A percentile compares a stretch with the other conserved stretches of the same genome.
phyloP scores from a whole-genome alignment of 1,284 basidiomycete genomes.

The Blastosporella zonata region DNA sequence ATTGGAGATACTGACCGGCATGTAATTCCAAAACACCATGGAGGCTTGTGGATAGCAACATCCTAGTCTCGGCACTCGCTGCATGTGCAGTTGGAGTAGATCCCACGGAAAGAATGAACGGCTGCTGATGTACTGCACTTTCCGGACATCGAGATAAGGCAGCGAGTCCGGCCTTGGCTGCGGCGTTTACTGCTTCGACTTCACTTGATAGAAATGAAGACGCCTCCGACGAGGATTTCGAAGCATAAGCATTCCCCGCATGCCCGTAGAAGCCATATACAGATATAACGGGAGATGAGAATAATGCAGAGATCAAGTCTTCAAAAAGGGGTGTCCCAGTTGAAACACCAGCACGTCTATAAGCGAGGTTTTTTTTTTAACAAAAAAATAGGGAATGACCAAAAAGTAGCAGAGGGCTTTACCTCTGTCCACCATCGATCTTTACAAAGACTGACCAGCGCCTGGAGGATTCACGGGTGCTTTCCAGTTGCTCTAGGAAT shows the following conservation, averaged over 20 bases:
- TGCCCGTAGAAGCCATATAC: conserved; percentile 87
- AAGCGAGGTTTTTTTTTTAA: neutral
- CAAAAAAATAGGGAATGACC: neutral
- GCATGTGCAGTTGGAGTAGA: conserved; percentile 86
- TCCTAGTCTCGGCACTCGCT: conserved; percentile 52
- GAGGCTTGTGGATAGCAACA: conserved; percentile 44
- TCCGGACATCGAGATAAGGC: conserved; percentile 38
- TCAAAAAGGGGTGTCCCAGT: conserved; percentile 54
- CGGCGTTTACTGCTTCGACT: conserved; percentile 66
- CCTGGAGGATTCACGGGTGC: conserved; percentile 34
- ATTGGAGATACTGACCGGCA: conserved; percentile 49
- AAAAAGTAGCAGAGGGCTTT: conserved; percentile 29
- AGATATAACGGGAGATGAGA: conserved; percentile 52
- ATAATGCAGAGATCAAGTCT: conserved; percentile 49
- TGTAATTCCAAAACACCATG: conserved; percentile 70
- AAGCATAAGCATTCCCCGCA: conserved; percentile 74
- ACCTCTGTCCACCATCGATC: conserved; percentile 77
- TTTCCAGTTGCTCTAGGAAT: conserved; percentile 60
- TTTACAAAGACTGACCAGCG: conserved; percentile 81
- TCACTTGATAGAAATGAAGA: conserved; percentile 68
- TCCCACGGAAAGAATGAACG: conserved; percentile 76
- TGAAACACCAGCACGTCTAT: conserved; percentile 82
- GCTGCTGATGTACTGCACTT: conserved; percentile 32
- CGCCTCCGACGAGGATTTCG: conserved; percentile 62
- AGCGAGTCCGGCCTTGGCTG: conserved; percentile 57